A percentile compares a stretch with the other conserved stretches of the same genome.
These are phyloP conservation scores for Pichia sp. DNA, from an alignment of 1,139 yeast species.

Conservation along the genomic window DNA sequence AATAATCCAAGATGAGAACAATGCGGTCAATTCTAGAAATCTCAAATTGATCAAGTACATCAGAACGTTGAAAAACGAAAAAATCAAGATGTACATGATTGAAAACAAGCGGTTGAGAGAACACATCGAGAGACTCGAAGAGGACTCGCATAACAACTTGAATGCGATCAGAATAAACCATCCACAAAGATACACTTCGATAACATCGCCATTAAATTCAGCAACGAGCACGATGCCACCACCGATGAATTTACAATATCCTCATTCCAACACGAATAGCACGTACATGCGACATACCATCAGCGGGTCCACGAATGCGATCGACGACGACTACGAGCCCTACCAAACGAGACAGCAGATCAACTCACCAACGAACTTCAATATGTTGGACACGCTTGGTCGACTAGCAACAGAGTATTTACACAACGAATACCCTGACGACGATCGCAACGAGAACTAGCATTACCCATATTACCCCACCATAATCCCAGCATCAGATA, in stretches of 20 bases:
- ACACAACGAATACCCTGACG: constrained; percentile 33
- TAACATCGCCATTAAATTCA: constrained; percentile 3
- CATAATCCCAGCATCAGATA: neutral
- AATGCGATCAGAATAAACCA: constrained; percentile 2
- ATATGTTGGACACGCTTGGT: constrained; percentile 46
- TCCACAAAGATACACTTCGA: constrained; percentile 1
- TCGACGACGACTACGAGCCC: constrained; percentile 1
- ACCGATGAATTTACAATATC: neutral
- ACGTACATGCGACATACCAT: neutral
- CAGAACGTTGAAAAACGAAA: constrained; percentile 30
- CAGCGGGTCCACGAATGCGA: neutral
- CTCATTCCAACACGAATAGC: neutral
- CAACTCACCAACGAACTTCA: constrained; percentile 5
- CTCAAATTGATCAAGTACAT: constrained; percentile 31
- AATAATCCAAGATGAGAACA: constrained; percentile 29
- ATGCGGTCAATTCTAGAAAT: constrained; percentile 29
- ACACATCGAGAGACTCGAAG: constrained; percentile 11
- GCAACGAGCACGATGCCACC: constrained; percentile 2
- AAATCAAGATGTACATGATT: constrained; percentile 24
- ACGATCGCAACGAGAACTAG: constrained; percentile 12
- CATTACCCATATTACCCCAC: neutral
- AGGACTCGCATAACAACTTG: neutral
- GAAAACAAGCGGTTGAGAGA: constrained; percentile 29
- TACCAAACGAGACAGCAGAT: neutral
- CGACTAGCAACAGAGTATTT: constrained; percentile 46